A percentile compares a stretch with the other conserved stretches of the same genome.
Evolutionary conservation across 140 eudicot species (phyloP).

Genomic region (Bidens hawaiensis): DNA sequence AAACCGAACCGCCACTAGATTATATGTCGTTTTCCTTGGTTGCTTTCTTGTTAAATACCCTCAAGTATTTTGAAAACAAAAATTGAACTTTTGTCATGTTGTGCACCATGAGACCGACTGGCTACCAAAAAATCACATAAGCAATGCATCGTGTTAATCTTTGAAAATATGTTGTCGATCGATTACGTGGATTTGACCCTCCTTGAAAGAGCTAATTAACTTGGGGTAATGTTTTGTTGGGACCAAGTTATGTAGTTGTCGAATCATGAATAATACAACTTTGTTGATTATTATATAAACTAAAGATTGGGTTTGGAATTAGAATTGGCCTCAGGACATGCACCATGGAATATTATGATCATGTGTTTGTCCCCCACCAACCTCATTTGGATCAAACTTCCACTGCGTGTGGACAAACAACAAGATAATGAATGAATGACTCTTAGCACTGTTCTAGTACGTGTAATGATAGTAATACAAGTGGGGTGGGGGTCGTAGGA

Average conservation of each 20-base stretch:
- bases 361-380: slow-evolving; percentile 33
- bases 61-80: not conserved
- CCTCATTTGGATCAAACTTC: slow-evolving; percentile 10
- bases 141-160: no score
- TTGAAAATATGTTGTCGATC: no score
- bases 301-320: not conserved
- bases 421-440: not conserved
- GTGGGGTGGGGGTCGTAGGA: not conserved
- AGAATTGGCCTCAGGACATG: slow-evolving; percentile 26
- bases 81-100: not conserved
- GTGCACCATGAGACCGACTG: no score
- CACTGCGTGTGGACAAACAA: slow-evolving; percentile 27
- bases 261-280: not conserved
- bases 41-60: no score
- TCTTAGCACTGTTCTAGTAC: not conserved
- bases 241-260: not conserved
- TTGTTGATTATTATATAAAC: not conserved
- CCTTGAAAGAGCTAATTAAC: no score
- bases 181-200: no score
- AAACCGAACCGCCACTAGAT: slow-evolving; percentile 32
- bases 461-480: not conserved
- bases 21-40: slow-evolving; percentile 14
- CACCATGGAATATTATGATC: slow-evolving; percentile 27
- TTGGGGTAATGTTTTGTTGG: not conserved
- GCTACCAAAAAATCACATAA: no score